Evolutionary conservation across 2,329 filamentous ascomycete genomes (phyloP).

Genomic region (Atkinsonella hypoxylon): DNA sequence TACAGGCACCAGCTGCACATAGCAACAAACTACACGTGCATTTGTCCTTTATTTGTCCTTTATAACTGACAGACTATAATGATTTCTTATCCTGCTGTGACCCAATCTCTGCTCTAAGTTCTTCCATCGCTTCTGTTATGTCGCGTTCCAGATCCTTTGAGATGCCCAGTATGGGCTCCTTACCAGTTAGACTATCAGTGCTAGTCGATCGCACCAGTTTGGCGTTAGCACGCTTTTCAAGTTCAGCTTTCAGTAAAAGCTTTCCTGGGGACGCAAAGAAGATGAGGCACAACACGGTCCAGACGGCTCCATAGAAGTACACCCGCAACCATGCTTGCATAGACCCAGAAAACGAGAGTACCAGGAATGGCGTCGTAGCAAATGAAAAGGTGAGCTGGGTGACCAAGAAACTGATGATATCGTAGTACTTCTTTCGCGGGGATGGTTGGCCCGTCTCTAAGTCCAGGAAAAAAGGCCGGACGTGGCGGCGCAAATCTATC

Average conservation of each 20-base stretch:
- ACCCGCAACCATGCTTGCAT: slow-evolving; percentile 70
- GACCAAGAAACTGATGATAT: slow-evolving; percentile 59
- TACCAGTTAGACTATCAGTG: slow-evolving; percentile 41
- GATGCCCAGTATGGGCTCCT: slow-evolving; percentile 62
- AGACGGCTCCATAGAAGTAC: slow-evolving; percentile 75
- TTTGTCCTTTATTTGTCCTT: not conserved
- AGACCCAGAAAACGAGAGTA: slow-evolving; percentile 61
- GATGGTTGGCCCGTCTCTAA: slow-evolving; percentile 58
- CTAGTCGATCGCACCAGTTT: slow-evolving; percentile 39
- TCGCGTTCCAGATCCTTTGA: slow-evolving; percentile 65
- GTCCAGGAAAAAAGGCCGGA: slow-evolving; percentile 88
- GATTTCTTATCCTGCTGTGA: slow-evolving; percentile 23
- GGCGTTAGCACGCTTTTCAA: slow-evolving; percentile 42
- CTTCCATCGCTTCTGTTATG: slow-evolving; percentile 64
- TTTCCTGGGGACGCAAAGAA: slow-evolving; percentile 78
- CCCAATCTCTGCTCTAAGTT: slow-evolving; percentile 64
- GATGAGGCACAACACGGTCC: slow-evolving; percentile 49
- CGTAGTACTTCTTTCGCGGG: slow-evolving; percentile 73
- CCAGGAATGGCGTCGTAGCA: slow-evolving; percentile 69
- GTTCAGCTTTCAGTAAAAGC: slow-evolving; percentile 37
- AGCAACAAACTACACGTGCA: not conserved
- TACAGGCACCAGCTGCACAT: too few relatives aligned
- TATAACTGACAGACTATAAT: not conserved
- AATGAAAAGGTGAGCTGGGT: slow-evolving; percentile 83
- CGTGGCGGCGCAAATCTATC: slow-evolving; percentile 72